Conservation (phyloP, 1,139 yeast species). For the Zygoascus meyerae region DNA sequence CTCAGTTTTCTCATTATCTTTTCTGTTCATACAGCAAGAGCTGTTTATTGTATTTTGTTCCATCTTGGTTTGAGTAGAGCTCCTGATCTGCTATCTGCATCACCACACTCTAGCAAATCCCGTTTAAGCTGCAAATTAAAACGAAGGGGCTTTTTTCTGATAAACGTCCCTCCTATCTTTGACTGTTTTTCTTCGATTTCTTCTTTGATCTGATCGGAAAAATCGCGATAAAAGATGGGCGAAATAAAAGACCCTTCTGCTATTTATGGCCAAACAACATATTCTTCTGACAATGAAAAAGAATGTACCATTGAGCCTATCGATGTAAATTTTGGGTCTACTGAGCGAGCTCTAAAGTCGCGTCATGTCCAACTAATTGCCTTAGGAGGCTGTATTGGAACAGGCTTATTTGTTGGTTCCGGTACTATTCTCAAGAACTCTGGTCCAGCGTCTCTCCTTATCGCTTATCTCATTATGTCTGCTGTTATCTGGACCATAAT, state of each 20-base stretch:
- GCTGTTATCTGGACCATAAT: conserved; percentile 50
- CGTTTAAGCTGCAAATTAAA: background rate
- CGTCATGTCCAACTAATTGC: conserved; percentile 80
- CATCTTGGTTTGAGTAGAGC: no score
- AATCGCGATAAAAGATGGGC: no score
- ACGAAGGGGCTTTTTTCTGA: background rate
- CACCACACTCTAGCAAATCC: background rate
- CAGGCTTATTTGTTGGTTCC: conserved; percentile 64
- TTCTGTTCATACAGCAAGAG: no score
- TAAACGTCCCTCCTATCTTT: background rate
- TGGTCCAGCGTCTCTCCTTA: conserved; percentile 62
- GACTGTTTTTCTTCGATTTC: background rate
- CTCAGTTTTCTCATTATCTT: no score
- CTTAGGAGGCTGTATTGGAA: conserved; percentile 84
- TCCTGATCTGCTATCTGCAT: no score
- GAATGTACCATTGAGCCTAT: background rate
- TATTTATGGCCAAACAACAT: background rate
- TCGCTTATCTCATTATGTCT: conserved; percentile 51
- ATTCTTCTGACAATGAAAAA: no score
- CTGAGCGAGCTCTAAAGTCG: conserved; percentile 40
- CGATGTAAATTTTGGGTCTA: conserved; percentile 5
- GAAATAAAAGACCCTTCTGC: background rate
- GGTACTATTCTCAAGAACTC: conserved; percentile 52
- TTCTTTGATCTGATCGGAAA: background rate
- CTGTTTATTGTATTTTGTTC: no score